Evolutionary conservation across 441 rosid genomes (phyloP).

Genomic region (Erodium moschatum): DNA sequence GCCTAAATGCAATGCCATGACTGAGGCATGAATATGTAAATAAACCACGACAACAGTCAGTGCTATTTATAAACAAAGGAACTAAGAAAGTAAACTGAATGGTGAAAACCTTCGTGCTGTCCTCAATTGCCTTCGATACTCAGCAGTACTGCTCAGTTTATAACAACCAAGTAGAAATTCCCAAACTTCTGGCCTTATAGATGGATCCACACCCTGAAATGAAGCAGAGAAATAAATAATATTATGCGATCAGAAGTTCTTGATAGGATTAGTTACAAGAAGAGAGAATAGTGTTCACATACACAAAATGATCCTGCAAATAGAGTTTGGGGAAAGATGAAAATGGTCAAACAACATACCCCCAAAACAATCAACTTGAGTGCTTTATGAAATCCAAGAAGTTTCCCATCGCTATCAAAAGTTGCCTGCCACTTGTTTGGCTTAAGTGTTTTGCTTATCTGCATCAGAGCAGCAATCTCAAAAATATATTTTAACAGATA

Average conservation of each 20-base stretch:
- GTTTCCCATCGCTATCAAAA: conserved; percentile 77
- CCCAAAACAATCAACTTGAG: conserved; percentile 70
- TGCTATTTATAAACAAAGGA: conserved; percentile 13
- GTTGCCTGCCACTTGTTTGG: conserved; percentile 74
- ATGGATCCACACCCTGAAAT: conserved; percentile 82
- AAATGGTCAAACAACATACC: conserved; percentile 40
- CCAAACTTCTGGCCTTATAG: conserved; percentile 94
- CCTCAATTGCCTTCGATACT: conserved; percentile 63
- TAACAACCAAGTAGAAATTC: conserved; percentile 97
- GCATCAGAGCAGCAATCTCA: conserved; percentile 21
- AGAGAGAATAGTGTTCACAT: background rate
- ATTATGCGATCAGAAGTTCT: conserved; percentile 11
- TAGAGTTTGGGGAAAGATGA: conserved; percentile 10
- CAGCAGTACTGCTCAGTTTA: conserved; percentile 68
- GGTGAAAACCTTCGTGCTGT: conserved; percentile 58
- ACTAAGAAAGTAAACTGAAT: conserved; percentile 16
- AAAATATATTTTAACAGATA: background rate
- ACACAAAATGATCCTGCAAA: background rate
- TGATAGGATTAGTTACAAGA: background rate
- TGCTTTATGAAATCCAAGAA: conserved; percentile 65
- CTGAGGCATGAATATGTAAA: background rate
- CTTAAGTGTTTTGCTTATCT: conserved; percentile 82
- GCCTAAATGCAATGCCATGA: background rate
- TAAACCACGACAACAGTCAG: background rate
- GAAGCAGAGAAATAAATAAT: conserved; percentile 24